Base-by-base conservation (phyloP, 805 yeast genomes). In the Suhomyces vadensis region DNA sequence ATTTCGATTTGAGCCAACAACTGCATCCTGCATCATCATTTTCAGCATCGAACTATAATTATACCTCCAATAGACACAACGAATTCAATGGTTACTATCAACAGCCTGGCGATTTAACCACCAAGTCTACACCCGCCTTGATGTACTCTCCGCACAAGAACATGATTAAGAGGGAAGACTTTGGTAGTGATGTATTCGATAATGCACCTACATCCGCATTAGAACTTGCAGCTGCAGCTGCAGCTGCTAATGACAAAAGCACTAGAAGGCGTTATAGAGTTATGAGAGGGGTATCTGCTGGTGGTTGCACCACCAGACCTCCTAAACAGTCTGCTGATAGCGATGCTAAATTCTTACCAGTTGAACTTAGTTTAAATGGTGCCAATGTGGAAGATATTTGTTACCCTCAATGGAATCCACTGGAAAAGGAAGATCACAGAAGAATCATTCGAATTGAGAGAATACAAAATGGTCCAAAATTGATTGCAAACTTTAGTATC, bases 381-480 rank as follows among this genome's bases (percentile, higher is more conserved):
- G 80, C 81, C 5, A 56, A 58, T n/a, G 60, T 75, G 17, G 67
- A 69, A 25, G 79, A 75, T 16, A 61, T 78, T 29, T 79, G 84
- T 55, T 51, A 55, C n/a, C 79, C 82, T 1, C 58, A 61, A 26
- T 82, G 86, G 87, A 60, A 58, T 23, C 52, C 44, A 6, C 53
- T 53, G 31, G 87, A 82, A 58, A 55, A 52, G 35, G 55, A 49
- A 9, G 86, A 82, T 50, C 67, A 72, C 44, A 66, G 87, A 48
- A 67, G 87, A 49, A 79, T 82, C 23, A 71, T 82, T 13, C 64
- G 86, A 33, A 69, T 82, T 33, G 84, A 81, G 57, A 67, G 85
- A 44, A 58, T 64, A 27, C 86, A 81, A 57, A 54, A 65, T 24
- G 77, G 75, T 2, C 65, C 75, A 19, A 66, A 69, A 42, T 67